phyloP scores from a whole-genome alignment of 306 rosid genomes.

The apple (Malus domestica) region DNA sequence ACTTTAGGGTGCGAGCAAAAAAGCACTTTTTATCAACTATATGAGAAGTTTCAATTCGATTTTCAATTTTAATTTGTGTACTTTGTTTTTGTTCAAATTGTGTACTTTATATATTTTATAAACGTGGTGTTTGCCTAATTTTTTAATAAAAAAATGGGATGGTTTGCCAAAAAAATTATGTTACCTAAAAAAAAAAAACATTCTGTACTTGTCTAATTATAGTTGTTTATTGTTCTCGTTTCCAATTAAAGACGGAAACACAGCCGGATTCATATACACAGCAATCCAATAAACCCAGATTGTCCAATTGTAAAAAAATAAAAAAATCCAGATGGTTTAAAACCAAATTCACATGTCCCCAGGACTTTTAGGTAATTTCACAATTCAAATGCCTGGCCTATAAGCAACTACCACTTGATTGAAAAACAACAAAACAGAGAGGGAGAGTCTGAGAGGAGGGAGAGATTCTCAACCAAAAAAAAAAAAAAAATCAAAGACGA shows the following conservation, averaged over 20 bases:
- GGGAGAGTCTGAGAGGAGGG: neutral
- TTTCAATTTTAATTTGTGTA: no score
- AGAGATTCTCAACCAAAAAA: constrained; percentile 4
- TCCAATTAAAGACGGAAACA: neutral
- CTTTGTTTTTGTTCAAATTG: no score
- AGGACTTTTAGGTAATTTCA: constrained; percentile 27
- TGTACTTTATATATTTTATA: no score
- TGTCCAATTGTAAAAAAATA: neutral
- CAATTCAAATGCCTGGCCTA: neutral
- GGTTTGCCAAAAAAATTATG: no score
- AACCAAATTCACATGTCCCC: neutral
- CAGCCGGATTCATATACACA: neutral
- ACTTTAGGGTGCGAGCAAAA: no score
- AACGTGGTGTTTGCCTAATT: no score
- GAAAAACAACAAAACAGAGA: neutral
- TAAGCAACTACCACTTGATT: neutral
- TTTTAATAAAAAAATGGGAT: no score
- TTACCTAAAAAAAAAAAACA: no score
- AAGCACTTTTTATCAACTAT: no score
- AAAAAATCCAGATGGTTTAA: neutral
- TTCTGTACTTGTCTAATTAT: neutral
- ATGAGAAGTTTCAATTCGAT: neutral
- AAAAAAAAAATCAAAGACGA: constrained; percentile 1
- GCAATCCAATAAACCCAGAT: neutral
- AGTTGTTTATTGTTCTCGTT: neutral